Conservation (phyloP, 202 grass and related monocot species). For the Panicum virgatum region DNA sequence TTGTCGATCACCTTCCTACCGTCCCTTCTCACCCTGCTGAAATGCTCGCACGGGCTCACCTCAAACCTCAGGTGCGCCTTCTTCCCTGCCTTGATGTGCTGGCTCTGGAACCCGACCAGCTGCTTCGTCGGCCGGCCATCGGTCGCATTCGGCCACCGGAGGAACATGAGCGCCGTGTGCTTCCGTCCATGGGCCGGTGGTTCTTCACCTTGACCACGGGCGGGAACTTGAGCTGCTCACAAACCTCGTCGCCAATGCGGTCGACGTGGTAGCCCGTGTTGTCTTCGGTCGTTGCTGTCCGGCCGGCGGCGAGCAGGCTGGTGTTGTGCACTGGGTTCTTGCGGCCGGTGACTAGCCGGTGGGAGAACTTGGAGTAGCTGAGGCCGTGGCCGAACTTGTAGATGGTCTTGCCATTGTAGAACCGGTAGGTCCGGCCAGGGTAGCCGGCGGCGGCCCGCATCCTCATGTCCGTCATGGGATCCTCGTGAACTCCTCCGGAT, state of each 20-base stretch:
- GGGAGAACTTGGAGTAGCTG: constrained; percentile 66
- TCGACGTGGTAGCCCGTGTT: not conserved
- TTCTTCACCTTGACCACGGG: constrained; percentile 38
- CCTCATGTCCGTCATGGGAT: constrained; percentile 71
- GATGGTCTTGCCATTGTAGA: constrained; percentile 52
- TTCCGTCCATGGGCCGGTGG: not conserved
- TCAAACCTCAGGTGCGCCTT: constrained; percentile 25
- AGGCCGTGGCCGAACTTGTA: constrained; percentile 65
- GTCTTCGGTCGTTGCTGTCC: not conserved
- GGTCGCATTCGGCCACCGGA: not conserved
- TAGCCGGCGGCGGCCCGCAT: constrained; percentile 51
- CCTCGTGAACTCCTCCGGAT: constrained; percentile 58
- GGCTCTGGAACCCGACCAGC: constrained; percentile 30
- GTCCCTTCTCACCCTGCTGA: constrained; percentile 46
- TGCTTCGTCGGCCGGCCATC: not conserved
- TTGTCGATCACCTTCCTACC: constrained; percentile 47
- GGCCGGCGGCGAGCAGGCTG: not conserved
- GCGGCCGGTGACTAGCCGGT: not conserved
- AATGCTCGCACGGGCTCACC: constrained; percentile 45
- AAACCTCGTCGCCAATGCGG: constrained; percentile 11
- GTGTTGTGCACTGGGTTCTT: not conserved
- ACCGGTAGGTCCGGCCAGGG: constrained; percentile 61
- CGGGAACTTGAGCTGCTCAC: constrained; percentile 36
- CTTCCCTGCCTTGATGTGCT: constrained; percentile 29
- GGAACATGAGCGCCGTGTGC: constrained; percentile 3